phyloP scores from a whole-genome alignment of 495 filamentous ascomycete genomes.

The Hyaloscypha bicolor region DNA sequence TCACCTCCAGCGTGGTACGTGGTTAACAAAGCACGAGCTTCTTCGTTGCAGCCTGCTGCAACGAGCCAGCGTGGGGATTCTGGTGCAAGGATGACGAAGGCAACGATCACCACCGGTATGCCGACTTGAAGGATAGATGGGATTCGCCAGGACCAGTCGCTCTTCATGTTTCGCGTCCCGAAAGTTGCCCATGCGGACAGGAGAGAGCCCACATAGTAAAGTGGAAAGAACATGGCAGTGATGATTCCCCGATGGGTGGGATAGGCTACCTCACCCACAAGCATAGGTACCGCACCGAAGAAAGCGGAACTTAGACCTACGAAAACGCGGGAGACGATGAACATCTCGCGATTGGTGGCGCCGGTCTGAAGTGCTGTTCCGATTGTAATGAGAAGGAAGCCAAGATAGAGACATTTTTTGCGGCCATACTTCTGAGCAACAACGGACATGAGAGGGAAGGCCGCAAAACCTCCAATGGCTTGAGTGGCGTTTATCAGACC shows the following conservation, averaged over 20 bases:
- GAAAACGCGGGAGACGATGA: slow-evolving; percentile 63
- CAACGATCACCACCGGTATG: background rate
- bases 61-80: no score
- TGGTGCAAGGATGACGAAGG: background rate
- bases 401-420: background rate
- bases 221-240: background rate
- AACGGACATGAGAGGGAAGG: slow-evolving; percentile 48
- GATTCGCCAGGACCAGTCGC: slow-evolving; percentile 41
- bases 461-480: slow-evolving; percentile 53
- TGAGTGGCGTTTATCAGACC: slow-evolving; percentile 60
- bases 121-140: slow-evolving; percentile 43
- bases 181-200: slow-evolving; percentile 20
- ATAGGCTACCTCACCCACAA: slow-evolving; percentile 38
- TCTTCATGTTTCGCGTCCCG: slow-evolving; percentile 20
- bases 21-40: no score
- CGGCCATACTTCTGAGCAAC: slow-evolving; percentile 47
- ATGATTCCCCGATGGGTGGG: slow-evolving; percentile 31
- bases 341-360: slow-evolving; percentile 47
- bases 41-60: no score
- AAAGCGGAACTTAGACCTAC: slow-evolving; percentile 43
- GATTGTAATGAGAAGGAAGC: background rate
- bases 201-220: slow-evolving; percentile 15
- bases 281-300: slow-evolving; percentile 31
- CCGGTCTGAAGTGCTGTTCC: slow-evolving; percentile 43
- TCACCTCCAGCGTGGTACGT: no score